Percentiles rank a stretch among this genome's conserved stretches.
Conservation (phyloP, 768 basidiomycete species). For the Mycena vitilis region DNA sequence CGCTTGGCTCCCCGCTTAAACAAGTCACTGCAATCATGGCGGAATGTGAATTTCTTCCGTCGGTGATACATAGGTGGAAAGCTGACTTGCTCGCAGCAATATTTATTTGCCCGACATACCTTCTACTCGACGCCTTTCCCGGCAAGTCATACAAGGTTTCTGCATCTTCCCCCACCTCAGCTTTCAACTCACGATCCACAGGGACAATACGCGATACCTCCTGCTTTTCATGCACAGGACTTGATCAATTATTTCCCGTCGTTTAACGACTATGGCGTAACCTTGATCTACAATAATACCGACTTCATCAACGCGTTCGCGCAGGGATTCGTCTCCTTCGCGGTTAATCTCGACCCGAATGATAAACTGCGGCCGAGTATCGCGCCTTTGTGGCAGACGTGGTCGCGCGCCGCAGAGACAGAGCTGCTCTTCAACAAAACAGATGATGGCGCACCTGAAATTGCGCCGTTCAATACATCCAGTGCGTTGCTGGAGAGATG, state of each 20-base stretch:
- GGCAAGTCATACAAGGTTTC: slow-evolving; percentile 20
- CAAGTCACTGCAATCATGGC: slow-evolving; percentile 38
- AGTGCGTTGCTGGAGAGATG: slow-evolving; percentile 37
- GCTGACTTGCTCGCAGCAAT: slow-evolving; percentile 30
- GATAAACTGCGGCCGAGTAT: slow-evolving; percentile 33
- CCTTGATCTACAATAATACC: slow-evolving; percentile 18
- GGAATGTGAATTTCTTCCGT: slow-evolving; percentile 36
- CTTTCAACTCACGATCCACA: background rate
- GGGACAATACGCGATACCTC: slow-evolving; percentile 40
- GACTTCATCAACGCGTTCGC: slow-evolving; percentile 44
- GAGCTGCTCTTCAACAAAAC: slow-evolving; percentile 45
- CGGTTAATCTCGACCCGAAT: slow-evolving; percentile 38
- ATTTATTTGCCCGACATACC: slow-evolving; percentile 43
- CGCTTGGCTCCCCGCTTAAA: slow-evolving; percentile 30
- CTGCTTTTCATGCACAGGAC: slow-evolving; percentile 24
- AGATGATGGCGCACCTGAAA: background rate
- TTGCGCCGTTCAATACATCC: slow-evolving; percentile 30
- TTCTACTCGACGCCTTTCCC: slow-evolving; percentile 24
- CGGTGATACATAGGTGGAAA: too few relatives aligned
- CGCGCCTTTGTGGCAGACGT: slow-evolving; percentile 30
- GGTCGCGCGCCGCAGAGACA: slow-evolving; percentile 15
- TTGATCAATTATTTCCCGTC: background rate
- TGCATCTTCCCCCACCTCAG: background rate
- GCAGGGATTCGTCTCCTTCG: slow-evolving; percentile 40
- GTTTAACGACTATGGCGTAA: background rate